These are phyloP conservation scores for Chaetomium cochliodes DNA, from an alignment of 495 filamentous ascomycete species.

Conservation along the genomic window DNA sequence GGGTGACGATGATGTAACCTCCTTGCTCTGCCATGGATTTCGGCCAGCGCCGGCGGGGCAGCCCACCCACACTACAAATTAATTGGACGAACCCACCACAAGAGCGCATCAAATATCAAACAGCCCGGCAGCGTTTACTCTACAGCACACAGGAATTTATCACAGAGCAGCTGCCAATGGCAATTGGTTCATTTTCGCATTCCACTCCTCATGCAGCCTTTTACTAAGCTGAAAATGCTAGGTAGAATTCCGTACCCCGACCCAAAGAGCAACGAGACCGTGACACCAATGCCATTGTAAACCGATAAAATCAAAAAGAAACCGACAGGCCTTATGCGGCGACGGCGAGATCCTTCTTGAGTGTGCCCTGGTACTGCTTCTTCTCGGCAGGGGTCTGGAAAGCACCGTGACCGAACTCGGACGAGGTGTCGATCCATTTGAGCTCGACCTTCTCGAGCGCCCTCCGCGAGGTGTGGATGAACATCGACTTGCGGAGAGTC, in stretches of 20 bases:
- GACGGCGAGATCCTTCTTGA: constrained; percentile 94
- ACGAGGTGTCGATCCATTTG: constrained; percentile 99
- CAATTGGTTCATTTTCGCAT: constrained; percentile 40
- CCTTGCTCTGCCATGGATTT: constrained; percentile 5
- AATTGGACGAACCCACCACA: background rate
- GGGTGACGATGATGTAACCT: constrained; percentile 31
- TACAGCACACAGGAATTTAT: background rate
- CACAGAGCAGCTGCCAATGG: constrained; percentile 25
- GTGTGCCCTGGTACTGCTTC: constrained; percentile 86
- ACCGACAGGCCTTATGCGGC: constrained; percentile 57
- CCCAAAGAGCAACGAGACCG: constrained; percentile 50
- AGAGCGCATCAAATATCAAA: too few relatives aligned
- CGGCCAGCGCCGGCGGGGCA: constrained; percentile 13
- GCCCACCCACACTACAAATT: too few relatives aligned
- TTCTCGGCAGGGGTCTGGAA: constrained; percentile 99
- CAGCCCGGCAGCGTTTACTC: too few relatives aligned
- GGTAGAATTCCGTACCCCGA: constrained; percentile 40
- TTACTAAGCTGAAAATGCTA: constrained; percentile 47
- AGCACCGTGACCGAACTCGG: constrained; percentile 99
- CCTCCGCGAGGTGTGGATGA: constrained; percentile 90
- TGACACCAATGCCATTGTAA: constrained; percentile 56
- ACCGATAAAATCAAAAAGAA: constrained; percentile 48
- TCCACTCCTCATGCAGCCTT: constrained; percentile 47
- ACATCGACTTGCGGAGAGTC: constrained; percentile 99
- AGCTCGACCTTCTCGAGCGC: constrained; percentile 98